Conservation (phyloP, 495 filamentous ascomycete genomes). For the Xylaria sp. region DNA sequence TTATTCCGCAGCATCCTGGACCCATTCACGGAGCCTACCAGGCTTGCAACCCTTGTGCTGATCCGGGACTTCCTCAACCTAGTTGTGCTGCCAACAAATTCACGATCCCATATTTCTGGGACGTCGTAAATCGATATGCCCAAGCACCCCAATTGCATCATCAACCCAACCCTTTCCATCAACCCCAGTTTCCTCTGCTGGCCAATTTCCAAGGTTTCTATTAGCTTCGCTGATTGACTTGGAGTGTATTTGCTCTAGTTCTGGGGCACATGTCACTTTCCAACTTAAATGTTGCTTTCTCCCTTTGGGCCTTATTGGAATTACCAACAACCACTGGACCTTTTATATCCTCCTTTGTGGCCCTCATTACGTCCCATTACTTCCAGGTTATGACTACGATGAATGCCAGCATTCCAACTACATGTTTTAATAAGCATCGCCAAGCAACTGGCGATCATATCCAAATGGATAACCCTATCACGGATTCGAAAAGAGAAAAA, state of each 20-base stretch:
- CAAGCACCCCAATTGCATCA: constrained; percentile 49
- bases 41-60: constrained; percentile 39
- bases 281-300: constrained; percentile 38
- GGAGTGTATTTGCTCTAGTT: neutral
- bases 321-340: constrained; percentile 26
- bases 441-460: neutral
- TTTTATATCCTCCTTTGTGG: neutral
- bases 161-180: constrained; percentile 55
- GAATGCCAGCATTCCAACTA: constrained; percentile 12
- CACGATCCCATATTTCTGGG: constrained; percentile 52
- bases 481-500: constrained; percentile 18
- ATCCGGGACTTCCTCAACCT: constrained; percentile 40
- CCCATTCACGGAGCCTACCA: constrained; percentile 33
- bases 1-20: constrained; percentile 46
- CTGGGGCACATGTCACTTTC: constrained; percentile 30
- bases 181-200: constrained; percentile 54
- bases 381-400: constrained; percentile 14
- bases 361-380: too few relatives aligned
- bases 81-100: constrained; percentile 49
- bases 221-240: constrained; percentile 40
- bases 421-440: constrained; percentile 22
- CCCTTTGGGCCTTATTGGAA: neutral
- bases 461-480: neutral
- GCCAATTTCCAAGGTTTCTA: constrained; percentile 58
- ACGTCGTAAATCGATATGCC: constrained; percentile 50